Evolutionary conservation across 768 basidiomycete genomes (phyloP), one percentile per base, ranked within the genome.

Genomic region (Podaxis sp.): DNA sequence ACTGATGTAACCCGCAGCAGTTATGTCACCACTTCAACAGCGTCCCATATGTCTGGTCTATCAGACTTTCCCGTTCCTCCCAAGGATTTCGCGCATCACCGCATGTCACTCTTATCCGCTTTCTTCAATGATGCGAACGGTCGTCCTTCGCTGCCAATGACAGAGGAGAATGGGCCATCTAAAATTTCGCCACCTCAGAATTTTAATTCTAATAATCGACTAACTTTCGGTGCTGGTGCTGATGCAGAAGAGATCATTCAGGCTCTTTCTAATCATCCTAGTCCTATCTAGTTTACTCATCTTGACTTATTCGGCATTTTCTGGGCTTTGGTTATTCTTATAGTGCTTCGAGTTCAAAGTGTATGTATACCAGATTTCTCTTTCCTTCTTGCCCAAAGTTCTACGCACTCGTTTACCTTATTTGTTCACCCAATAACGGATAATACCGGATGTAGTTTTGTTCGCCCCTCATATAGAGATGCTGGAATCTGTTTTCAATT

Each of bases 61-160:
- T 90, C 88, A 3, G 90, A 90, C 67, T 91, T 91, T 70, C 90
- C 89, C 1, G 74, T 73, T 8, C 89, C 89, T 2, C 89, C 89
- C 57, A 67, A 54, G 64, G 67, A 52, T 58, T 65, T 17, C 20
- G 66, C 73, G 28, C 67, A 69, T 48, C 70, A 71, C 41, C 77
- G 77, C 54, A 71, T 78, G 66, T 79, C 81, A 7, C 71, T 82
- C n/a, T 62, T 84, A 22, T 76, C 77, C 40, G 72, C 83, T 0
- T 83, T 78, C 63, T 79, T 79, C 65, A 78, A 80, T 33, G 72
- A 75, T 17, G 66, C 69, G 12, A 65, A 12, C 3, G 46, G 55
- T 26, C 54, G 37, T 17, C 36, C 53, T 22, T 22, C 48, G 13
- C 22, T 56, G 22, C 33, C 44, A 7, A 20, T n/a, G 44, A 46